Conservation (phyloP, 2,329 filamentous ascomycete genomes). For the Periconia sp. region DNA sequence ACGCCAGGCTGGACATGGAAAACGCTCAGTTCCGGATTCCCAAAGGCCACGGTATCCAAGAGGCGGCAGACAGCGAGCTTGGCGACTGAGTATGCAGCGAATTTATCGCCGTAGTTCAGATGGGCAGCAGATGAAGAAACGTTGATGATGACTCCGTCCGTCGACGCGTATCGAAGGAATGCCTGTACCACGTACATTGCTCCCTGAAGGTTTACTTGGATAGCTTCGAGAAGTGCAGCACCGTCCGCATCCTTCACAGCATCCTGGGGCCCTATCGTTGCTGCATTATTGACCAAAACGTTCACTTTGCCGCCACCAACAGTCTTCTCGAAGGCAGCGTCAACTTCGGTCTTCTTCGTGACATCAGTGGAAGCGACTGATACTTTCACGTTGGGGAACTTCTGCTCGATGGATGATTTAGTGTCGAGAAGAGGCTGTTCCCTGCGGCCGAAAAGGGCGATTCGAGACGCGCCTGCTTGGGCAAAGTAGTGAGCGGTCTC, state of each 20-base stretch:
- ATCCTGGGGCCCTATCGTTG: slow-evolving; percentile 8
- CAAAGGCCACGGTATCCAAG: slow-evolving; percentile 42
- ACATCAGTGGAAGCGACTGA: slow-evolving; percentile 22
- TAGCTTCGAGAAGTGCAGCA: slow-evolving; percentile 14
- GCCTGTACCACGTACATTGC: slow-evolving; percentile 24
- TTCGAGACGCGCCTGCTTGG: slow-evolving; percentile 50
- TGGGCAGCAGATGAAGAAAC: slow-evolving; percentile 24
- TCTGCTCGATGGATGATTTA: slow-evolving; percentile 36
- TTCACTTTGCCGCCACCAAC: slow-evolving; percentile 20
- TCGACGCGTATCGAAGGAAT: slow-evolving; percentile 25
- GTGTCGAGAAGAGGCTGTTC: slow-evolving; percentile 41
- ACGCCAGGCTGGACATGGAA: slow-evolving; percentile 52
- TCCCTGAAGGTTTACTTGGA: slow-evolving; percentile 22
- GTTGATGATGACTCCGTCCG: slow-evolving; percentile 26
- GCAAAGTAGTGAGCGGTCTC: slow-evolving; percentile 53
- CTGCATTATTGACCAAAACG: slow-evolving; percentile 31
- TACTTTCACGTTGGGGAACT: slow-evolving; percentile 18
- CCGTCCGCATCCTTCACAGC: slow-evolving; percentile 10
- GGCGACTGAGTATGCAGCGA: slow-evolving; percentile 37
- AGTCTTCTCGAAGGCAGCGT: slow-evolving; percentile 22
- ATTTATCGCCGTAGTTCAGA: slow-evolving; percentile 15
- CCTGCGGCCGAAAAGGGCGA: slow-evolving; percentile 53
- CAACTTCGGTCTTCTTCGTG: slow-evolving; percentile 20
- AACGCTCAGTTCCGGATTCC: slow-evolving; percentile 47
- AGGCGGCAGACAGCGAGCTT: slow-evolving; percentile 48